These are phyloP conservation scores for Chloromonas sp. DNA, from an alignment of 163 green algal genomes.

Conservation along the genomic window DNA sequence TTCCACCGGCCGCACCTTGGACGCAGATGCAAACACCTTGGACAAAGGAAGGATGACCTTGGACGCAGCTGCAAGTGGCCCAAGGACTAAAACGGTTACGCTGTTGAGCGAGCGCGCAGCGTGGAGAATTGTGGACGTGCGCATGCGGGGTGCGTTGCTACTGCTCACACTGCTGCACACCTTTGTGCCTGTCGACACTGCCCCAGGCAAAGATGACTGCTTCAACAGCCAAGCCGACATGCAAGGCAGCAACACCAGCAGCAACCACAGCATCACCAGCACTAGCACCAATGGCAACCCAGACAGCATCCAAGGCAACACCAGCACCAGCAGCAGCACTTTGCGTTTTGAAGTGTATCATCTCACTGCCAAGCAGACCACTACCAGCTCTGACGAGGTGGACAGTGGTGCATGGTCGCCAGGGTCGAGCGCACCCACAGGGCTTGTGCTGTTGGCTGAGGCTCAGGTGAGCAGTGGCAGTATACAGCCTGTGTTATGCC, in stretches of 20 bases:
- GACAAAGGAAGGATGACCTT: no score
- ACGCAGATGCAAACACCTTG: no score
- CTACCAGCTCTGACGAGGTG: neutral
- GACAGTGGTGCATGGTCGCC: no score
- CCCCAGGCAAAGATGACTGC: no score
- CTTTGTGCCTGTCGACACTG: no score
- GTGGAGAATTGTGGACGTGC: neutral
- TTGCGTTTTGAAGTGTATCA: neutral
- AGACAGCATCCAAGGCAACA: neutral
- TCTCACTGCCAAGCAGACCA: neutral
- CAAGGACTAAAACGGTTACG: neutral
- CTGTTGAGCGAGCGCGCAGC: neutral
- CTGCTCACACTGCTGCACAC: no score
- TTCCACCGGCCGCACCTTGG: no score
- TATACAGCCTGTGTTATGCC: no score
- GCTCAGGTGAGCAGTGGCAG: no score
- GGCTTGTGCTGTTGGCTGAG: no score
- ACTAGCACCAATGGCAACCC: neutral
- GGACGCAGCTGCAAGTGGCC: no score
- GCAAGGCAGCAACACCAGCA: slow-evolving; percentile 15
- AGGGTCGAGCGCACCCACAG: no score
- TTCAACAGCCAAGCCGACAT: neutral
- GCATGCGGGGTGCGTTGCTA: neutral
- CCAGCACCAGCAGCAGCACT: slow-evolving; percentile 1
- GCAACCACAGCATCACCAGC: neutral